Evolutionary conservation across 768 basidiomycete species (phyloP).

Genomic region (Mycena vitilis): DNA sequence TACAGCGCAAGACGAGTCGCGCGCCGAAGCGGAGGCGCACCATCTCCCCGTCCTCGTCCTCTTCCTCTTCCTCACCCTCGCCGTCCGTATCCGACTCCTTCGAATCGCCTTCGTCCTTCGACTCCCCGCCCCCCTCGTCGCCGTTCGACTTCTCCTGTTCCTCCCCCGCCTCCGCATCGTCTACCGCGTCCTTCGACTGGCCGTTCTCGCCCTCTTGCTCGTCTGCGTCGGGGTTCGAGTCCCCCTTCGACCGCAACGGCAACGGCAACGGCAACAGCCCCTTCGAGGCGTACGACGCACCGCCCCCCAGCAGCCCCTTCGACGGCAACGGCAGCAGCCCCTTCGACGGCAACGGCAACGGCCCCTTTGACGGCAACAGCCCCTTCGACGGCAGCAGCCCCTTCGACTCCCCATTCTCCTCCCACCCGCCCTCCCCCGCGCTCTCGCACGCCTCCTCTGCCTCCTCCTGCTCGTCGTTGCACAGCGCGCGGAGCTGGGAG

Average conservation of each 20-base stretch:
- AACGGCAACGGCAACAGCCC: no score
- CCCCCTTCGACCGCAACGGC: no score
- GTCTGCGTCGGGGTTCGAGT: no score
- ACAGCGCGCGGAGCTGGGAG: slow-evolving; percentile 11
- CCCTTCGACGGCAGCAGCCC: neutral
- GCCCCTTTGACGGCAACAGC: no score
- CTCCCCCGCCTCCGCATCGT: no score
- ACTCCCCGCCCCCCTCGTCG: neutral
- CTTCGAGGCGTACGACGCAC: neutral
- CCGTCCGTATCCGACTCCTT: neutral
- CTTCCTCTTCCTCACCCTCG: neutral
- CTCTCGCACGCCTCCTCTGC: slow-evolving; percentile 14
- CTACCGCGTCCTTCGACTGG: slow-evolving; percentile 20
- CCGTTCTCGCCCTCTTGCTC: slow-evolving; percentile 3
- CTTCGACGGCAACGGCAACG: no score
- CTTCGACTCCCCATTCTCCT: neutral
- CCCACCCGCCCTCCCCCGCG: slow-evolving; percentile 23
- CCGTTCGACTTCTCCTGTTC: slow-evolving; percentile 3
- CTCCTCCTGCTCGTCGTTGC: slow-evolving; percentile 8
- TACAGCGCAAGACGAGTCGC: neutral
- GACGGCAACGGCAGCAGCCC: no score
- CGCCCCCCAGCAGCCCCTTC: neutral
- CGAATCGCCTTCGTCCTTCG: neutral
- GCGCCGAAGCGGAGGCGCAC: neutral
- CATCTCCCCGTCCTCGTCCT: neutral